phyloP scores from a whole-genome alignment of 768 basidiomycete species.

The Butyriboletus loyo region DNA sequence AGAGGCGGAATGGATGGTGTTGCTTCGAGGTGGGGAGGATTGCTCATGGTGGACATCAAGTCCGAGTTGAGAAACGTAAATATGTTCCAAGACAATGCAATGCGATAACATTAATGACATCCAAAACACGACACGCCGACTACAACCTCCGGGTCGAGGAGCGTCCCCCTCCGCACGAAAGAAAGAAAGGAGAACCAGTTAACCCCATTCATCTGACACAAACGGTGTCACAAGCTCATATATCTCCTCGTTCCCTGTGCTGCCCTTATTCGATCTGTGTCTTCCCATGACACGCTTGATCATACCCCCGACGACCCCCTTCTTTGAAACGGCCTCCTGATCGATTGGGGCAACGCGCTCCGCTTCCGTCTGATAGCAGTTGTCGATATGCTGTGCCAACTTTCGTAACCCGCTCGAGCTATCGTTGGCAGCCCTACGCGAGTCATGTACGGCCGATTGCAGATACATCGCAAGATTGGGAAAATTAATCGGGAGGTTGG shows the following conservation, averaged over 20 bases:
- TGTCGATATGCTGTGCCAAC: conserved; percentile 66
- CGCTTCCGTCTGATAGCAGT: conserved; percentile 56
- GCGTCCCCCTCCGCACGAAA: not conserved
- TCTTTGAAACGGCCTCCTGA: conserved; percentile 38
- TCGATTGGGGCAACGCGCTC: conserved; percentile 23
- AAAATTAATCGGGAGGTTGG: conserved; percentile 70
- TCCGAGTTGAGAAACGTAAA: not conserved
- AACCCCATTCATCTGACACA: conserved; percentile 72
- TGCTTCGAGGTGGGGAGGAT: conserved; percentile 5
- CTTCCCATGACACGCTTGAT: conserved; percentile 61
- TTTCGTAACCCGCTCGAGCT: conserved; percentile 59
- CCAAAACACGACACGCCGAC: not conserved
- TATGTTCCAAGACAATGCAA: not conserved
- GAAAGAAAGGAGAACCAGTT: too few relatives aligned
- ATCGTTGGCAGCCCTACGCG: conserved; percentile 58
- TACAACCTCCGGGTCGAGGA: not conserved
- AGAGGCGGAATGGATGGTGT: conserved; percentile 40
- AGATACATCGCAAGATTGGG: conserved; percentile 76
- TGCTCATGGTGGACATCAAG: conserved; percentile 8
- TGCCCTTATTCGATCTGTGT: conserved; percentile 43
- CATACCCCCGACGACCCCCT: conserved; percentile 49
- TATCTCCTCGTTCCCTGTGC: conserved; percentile 70
- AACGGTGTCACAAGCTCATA: conserved; percentile 84
- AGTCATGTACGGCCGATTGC: conserved; percentile 66
- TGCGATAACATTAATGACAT: not conserved